Percentiles rank a stretch among this genome's conserved stretches.
phyloP scores from a whole-genome alignment of 331 rosid genomes.

The Telfairia occidentalis region DNA sequence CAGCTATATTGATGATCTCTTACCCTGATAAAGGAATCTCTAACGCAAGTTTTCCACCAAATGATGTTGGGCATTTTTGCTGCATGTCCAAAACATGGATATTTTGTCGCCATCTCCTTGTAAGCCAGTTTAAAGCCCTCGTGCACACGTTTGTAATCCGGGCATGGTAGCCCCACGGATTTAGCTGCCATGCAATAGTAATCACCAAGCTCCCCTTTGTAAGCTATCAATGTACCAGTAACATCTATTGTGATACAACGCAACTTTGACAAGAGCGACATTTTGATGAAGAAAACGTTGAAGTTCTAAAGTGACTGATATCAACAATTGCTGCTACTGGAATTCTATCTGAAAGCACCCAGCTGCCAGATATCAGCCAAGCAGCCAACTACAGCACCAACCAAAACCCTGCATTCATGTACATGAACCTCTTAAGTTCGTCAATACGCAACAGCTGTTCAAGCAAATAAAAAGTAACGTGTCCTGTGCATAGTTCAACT shows the following conservation, averaged over 20 bases:
- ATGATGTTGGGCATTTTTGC: constrained; percentile 78
- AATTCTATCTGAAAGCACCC: neutral
- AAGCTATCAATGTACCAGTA: constrained; percentile 81
- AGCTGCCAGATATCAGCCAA: neutral
- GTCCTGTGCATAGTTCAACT: neutral
- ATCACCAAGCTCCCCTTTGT: constrained; percentile 95
- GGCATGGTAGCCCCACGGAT: constrained; percentile 77
- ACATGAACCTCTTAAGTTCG: neutral
- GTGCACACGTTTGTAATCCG: constrained; percentile 73
- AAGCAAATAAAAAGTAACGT: neutral
- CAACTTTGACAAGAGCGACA: constrained; percentile 50
- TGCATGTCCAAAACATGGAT: constrained; percentile 78
- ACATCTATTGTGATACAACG: constrained; percentile 85
- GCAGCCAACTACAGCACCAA: constrained; percentile 20
- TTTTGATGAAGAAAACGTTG: constrained; percentile 15
- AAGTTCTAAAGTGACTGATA: constrained; percentile 1
- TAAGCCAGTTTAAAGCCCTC: constrained; percentile 85
- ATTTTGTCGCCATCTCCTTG: constrained; percentile 69
- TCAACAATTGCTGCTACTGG: neutral
- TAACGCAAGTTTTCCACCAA: constrained; percentile 95
- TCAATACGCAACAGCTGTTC: neutral
- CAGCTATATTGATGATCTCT: constrained; percentile 18
- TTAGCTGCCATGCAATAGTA: constrained; percentile 97
- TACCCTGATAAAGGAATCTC: constrained; percentile 82
- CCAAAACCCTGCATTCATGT: constrained; percentile 27